A percentile compares a stretch with the other conserved stretches of the same genome.
Evolutionary conservation across 2,329 filamentous ascomycete genomes (phyloP).

Genomic region (Sphaerostilbella broomeana): DNA sequence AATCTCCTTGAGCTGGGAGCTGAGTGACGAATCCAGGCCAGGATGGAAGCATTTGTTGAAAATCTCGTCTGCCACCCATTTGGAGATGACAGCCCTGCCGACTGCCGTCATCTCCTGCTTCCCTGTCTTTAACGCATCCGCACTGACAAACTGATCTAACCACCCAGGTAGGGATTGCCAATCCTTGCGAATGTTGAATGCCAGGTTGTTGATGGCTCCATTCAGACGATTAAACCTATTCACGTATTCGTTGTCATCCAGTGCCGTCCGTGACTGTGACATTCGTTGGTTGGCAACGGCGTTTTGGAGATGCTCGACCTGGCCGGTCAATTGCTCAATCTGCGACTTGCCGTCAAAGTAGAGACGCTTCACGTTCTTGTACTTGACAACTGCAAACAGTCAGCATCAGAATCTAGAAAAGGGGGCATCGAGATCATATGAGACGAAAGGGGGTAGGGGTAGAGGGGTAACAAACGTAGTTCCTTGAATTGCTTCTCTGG

Average conservation of each 20-base stretch:
- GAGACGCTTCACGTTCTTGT: slow-evolving; percentile 95
- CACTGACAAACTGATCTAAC: slow-evolving; percentile 73
- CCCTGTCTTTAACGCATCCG: slow-evolving; percentile 76
- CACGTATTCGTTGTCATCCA: slow-evolving; percentile 91
- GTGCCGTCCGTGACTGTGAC: slow-evolving; percentile 85
- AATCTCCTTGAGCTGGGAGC: slow-evolving; percentile 72
- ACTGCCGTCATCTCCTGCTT: slow-evolving; percentile 98
- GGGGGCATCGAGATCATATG: background rate
- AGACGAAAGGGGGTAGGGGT: background rate
- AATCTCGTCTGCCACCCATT: slow-evolving; percentile 85
- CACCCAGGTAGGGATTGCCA: slow-evolving; percentile 78
- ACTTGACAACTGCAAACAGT: slow-evolving; percentile 46
- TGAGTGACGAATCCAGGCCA: slow-evolving; percentile 68
- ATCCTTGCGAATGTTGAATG: slow-evolving; percentile 93
- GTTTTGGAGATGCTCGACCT: slow-evolving; percentile 93
- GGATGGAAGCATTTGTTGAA: slow-evolving; percentile 93
- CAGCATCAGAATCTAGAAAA: background rate
- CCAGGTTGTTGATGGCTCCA: slow-evolving; percentile 87
- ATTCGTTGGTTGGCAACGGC: slow-evolving; percentile 95
- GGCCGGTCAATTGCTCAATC: slow-evolving; percentile 78
- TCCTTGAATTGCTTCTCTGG: slow-evolving; percentile 53
- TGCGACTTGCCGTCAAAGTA: slow-evolving; percentile 95
- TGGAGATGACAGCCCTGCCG: slow-evolving; percentile 78
- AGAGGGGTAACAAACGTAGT: slow-evolving; percentile 38
- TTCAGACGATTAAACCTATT: slow-evolving; percentile 86